These are phyloP conservation scores for Trichoderma cornu-damae DNA, from an alignment of 2,329 filamentous ascomycete species.

Conservation along the genomic window DNA sequence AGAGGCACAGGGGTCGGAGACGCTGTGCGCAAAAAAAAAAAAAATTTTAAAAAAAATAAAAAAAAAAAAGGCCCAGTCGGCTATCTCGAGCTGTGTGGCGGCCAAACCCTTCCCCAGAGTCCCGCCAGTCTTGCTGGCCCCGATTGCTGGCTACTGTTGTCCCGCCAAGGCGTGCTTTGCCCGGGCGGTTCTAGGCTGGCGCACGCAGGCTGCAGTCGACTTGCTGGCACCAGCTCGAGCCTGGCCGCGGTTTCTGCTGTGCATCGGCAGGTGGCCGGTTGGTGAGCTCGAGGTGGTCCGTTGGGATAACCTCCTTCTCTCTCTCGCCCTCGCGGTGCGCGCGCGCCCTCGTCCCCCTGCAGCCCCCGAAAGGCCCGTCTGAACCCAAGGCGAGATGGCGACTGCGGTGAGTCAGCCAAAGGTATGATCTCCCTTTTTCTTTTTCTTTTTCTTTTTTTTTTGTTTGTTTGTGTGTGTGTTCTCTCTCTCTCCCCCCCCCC, in stretches of 20 bases:
- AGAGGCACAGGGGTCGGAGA: conserved; percentile 9
- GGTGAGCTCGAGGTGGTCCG: neutral
- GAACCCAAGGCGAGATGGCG: conserved; percentile 30
- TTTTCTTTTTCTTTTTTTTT: too few relatives aligned
- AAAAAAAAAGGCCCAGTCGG: neutral
- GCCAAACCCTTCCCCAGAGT: conserved; percentile 10
- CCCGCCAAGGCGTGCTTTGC: neutral
- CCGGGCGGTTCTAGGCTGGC: neutral
- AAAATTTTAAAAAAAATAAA: too few relatives aligned
- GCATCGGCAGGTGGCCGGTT: neutral
- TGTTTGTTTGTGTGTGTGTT: too few relatives aligned
- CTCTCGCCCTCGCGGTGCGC: neutral
- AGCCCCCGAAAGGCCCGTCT: neutral
- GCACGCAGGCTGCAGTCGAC: conserved; percentile 7
- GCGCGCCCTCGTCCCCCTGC: neutral
- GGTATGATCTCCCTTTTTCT: conserved; percentile 11
- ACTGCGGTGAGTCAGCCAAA: conserved; percentile 34
- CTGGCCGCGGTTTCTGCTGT: neutral
- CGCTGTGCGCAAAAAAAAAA: neutral
- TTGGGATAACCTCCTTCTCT: neutral
- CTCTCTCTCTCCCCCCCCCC: conserved; percentile 11
- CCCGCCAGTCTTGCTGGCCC: neutral
- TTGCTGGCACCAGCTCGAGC: conserved; percentile 13
- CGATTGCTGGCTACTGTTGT: neutral
- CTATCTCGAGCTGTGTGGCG: conserved; percentile 1